A percentile compares a stretch with the other conserved stretches of the same genome.
Evolutionary conservation across 78 protist species (phyloP).

Genomic region (Cyanophora paradoxa): DNA sequence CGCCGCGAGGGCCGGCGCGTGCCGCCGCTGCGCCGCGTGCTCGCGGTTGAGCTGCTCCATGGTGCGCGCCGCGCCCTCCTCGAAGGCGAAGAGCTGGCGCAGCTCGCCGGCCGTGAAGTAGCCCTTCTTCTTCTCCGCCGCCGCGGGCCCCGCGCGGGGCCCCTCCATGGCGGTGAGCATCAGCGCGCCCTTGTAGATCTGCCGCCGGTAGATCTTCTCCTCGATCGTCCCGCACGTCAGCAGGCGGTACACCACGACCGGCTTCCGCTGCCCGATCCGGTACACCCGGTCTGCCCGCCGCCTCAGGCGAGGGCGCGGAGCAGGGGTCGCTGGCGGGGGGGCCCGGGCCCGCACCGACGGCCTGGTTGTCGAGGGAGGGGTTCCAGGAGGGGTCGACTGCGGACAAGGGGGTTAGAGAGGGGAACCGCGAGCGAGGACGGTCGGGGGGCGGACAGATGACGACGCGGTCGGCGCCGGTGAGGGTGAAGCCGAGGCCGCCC

Average conservation of each 20-base stretch:
- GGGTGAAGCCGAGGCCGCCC: constrained; percentile 69
- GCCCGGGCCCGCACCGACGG: too few species aligned
- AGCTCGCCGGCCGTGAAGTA: constrained; percentile 48
- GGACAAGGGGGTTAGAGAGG: too few species aligned
- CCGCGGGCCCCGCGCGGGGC: too few species aligned
- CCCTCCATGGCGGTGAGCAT: too few species aligned
- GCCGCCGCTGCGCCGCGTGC: not conserved
- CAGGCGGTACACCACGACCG: constrained; percentile 64
- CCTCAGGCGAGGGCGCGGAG: too few species aligned
- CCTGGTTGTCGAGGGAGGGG: too few species aligned
- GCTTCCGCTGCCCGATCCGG: constrained; percentile 68
- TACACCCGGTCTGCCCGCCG: too few species aligned
- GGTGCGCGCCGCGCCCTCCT: constrained; percentile 26
- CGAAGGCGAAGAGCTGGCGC: constrained; percentile 39
- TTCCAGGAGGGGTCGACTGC: constrained; percentile 70
- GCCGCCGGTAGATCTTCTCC: constrained; percentile 71
- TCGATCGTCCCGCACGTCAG: constrained; percentile 65
- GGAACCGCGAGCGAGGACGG: too few species aligned
- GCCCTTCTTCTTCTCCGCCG: constrained; percentile 28
- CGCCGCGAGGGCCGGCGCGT: not conserved
- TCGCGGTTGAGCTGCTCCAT: constrained; percentile 32
- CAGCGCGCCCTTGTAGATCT: constrained; percentile 41
- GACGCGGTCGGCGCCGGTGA: too few species aligned
- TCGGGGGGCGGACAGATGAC: constrained; percentile 56
- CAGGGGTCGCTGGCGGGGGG: too few species aligned